Evolutionary conservation across 2,329 filamentous ascomycete genomes (phyloP).

Genomic region (Cladosporium velox): DNA sequence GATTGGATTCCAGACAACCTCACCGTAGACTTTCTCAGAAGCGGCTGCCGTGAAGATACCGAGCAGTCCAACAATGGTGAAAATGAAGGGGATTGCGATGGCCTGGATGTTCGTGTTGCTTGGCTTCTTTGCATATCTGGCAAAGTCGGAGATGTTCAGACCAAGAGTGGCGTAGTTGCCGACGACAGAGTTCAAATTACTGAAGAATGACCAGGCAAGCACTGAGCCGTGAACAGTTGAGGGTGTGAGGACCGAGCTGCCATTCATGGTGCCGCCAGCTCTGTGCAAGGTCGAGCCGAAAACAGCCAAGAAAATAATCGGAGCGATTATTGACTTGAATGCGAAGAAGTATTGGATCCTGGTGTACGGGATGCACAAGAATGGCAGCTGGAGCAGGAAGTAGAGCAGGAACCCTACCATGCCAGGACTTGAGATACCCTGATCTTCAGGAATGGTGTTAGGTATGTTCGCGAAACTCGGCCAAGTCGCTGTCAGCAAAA

Average conservation of each 20-base stretch:
- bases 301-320: conserved; percentile 37
- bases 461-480: conserved; percentile 56
- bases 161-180: conserved; percentile 39
- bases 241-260: conserved; percentile 34
- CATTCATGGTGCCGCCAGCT: conserved; percentile 33
- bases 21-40: conserved; percentile 53
- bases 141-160: conserved; percentile 39
- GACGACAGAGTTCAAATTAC: conserved; percentile 33
- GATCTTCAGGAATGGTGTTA: conserved; percentile 52
- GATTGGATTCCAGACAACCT: conserved; percentile 41
- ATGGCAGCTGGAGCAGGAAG: conserved; percentile 55
- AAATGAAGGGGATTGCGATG: conserved; percentile 50
- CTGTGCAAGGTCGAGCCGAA: conserved; percentile 36
- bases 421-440: conserved; percentile 57
- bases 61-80: conserved; percentile 51
- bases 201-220: conserved; percentile 35
- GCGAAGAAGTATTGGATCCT: conserved; percentile 36
- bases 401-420: conserved; percentile 60
- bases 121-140: conserved; percentile 36
- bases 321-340: conserved; percentile 46
- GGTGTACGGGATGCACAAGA: conserved; percentile 57
- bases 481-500: conserved; percentile 52
- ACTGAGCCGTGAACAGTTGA: conserved; percentile 21
- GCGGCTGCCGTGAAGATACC: conserved; percentile 62
- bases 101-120: conserved; percentile 37